These are phyloP conservation scores for Phytophthora fragariae DNA, from an alignment of 352 stramenopile genomes.

Conservation along the genomic window DNA sequence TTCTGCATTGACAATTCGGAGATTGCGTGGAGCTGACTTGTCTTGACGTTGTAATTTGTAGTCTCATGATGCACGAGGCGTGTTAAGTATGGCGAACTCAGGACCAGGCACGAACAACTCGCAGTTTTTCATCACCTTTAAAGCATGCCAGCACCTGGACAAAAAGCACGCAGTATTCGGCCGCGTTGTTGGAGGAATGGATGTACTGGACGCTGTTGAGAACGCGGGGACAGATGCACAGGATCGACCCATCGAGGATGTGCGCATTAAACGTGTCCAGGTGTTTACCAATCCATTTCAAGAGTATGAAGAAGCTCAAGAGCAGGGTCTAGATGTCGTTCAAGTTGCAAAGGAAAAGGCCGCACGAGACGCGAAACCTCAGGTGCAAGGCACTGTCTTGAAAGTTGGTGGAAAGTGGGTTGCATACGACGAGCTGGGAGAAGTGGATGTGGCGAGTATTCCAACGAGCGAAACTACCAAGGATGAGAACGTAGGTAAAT, in stretches of 20 bases:
- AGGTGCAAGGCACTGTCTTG: constrained; percentile 75
- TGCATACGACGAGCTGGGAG: constrained; percentile 76
- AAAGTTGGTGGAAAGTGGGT: constrained; percentile 86
- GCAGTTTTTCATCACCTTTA: constrained; percentile 99
- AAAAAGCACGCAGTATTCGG: constrained; percentile 99
- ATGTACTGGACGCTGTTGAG: constrained; percentile 86
- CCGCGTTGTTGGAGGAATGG: constrained; percentile 93
- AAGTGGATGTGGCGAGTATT: constrained; percentile 60
- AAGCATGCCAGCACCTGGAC: constrained; percentile 96
- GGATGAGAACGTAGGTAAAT: constrained; percentile 74
- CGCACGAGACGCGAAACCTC: constrained; percentile 52
- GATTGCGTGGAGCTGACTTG: constrained; percentile 5
- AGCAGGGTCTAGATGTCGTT: constrained; percentile 65
- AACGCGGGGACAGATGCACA: constrained; percentile 71
- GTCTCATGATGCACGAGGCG: constrained; percentile 84
- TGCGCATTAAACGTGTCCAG: constrained; percentile 80
- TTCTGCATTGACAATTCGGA: background rate
- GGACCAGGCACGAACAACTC: constrained; percentile 95
- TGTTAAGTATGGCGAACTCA: constrained; percentile 98
- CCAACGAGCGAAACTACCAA: constrained; percentile 51
- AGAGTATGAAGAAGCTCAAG: constrained; percentile 77
- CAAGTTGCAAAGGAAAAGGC: constrained; percentile 60
- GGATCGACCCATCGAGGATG: constrained; percentile 84
- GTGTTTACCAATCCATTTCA: constrained; percentile 93
- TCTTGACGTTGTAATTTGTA: constrained; percentile 33